Evolutionary conservation across 2,329 filamentous ascomycete species (phyloP).

Genomic region (Trichoderma cornu-damae): DNA sequence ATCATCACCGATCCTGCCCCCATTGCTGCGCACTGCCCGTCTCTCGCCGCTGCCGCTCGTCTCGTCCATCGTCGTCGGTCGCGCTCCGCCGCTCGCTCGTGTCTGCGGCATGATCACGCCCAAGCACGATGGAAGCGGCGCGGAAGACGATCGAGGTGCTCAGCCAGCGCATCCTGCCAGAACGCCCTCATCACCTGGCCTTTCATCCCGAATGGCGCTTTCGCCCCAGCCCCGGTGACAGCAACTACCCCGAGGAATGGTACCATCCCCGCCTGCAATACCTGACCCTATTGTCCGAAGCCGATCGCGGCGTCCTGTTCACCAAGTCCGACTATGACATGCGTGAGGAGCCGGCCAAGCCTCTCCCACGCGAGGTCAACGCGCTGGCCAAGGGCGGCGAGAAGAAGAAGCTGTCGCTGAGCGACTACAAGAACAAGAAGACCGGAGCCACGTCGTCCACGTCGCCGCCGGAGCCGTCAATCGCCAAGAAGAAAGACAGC

Average conservation of each 20-base stretch:
- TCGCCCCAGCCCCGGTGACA: constrained; percentile 38
- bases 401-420: constrained; percentile 54
- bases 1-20: constrained; percentile 15
- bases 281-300: constrained; percentile 52
- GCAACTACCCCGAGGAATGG: constrained; percentile 44
- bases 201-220: constrained; percentile 46
- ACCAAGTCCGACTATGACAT: constrained; percentile 55
- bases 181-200: constrained; percentile 50
- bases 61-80: constrained; percentile 24
- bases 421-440: constrained; percentile 56
- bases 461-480: constrained; percentile 35
- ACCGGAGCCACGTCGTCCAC: constrained; percentile 33
- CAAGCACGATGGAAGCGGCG: constrained; percentile 54
- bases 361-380: constrained; percentile 34
- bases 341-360: constrained; percentile 45
- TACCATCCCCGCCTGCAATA: constrained; percentile 49
- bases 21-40: constrained; percentile 21
- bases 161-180: constrained; percentile 48
- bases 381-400: constrained; percentile 40
- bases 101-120: constrained; percentile 35
- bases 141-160: constrained; percentile 52
- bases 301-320: constrained; percentile 53
- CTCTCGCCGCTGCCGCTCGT: constrained; percentile 14
- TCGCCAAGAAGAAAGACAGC: constrained; percentile 31
- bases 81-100: constrained; percentile 26